These are phyloP conservation scores for Tulasnella sp. DNA, from an alignment of 768 basidiomycete species.

Conservation along the genomic window DNA sequence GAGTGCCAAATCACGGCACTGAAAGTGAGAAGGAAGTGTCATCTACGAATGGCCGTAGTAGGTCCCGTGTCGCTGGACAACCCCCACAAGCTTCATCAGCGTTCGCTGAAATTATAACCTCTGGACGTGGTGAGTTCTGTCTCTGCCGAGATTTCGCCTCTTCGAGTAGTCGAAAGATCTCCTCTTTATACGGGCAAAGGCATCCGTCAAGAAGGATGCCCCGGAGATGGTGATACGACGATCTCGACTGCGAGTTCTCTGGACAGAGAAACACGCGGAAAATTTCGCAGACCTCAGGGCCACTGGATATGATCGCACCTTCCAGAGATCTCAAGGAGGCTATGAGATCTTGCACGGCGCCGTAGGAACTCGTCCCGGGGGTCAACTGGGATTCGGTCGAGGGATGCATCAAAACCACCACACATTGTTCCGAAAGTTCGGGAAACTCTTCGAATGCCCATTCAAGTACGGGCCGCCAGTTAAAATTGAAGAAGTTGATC, in stretches of 20 bases:
- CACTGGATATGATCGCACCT: background rate
- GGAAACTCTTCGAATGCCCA: background rate
- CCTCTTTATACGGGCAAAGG: background rate
- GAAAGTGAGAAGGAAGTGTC: background rate
- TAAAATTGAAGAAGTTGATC: background rate
- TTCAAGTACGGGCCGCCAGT: background rate
- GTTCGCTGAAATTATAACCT: background rate
- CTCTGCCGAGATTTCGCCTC: background rate
- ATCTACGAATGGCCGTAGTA: background rate
- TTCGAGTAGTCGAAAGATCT: background rate
- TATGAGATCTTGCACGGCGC: background rate
- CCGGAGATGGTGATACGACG: background rate
- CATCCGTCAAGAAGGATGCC: background rate
- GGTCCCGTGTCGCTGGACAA: background rate
- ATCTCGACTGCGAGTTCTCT: background rate
- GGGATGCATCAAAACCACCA: background rate
- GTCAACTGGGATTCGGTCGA: background rate
- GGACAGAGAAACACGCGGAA: background rate
- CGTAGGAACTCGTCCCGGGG: background rate
- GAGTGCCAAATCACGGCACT: no score
- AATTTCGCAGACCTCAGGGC: background rate
- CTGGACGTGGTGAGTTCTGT: background rate
- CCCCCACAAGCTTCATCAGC: background rate
- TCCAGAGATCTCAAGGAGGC: background rate
- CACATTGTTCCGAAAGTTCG: background rate